Conservation (phyloP, 2,329 filamentous ascomycete species). For the Cordyceps farinosa region DNA sequence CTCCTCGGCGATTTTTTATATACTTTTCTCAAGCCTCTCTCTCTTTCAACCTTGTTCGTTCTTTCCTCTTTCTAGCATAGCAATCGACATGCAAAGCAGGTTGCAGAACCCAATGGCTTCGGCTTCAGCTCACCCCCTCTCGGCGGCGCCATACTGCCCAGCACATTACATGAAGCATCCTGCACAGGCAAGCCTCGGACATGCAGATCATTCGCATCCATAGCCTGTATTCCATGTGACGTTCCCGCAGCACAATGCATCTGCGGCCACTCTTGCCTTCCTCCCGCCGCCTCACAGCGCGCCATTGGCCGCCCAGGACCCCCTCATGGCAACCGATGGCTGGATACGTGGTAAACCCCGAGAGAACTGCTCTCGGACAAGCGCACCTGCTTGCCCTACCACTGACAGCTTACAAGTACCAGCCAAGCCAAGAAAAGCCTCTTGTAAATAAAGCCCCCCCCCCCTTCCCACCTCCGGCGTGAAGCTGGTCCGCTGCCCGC, state of each 20-base stretch:
- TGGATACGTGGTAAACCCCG: no score
- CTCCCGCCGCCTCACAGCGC: not conserved
- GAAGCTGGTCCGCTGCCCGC: not conserved
- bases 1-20: not conserved
- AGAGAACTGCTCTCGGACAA: not conserved
- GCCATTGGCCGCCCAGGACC: not conserved
- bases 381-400: not conserved
- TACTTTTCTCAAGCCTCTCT: not conserved
- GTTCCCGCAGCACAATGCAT: not conserved
- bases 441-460: no score
- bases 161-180: not conserved
- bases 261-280: not conserved
- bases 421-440: no score
- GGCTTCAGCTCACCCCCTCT: not conserved
- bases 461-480: no score
- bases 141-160: not conserved
- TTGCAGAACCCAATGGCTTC: not conserved
- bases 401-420: no score
- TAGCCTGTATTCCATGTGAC: not conserved
- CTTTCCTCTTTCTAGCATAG: not conserved
- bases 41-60: not conserved
- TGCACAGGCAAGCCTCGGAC: not conserved
- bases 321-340: no score
- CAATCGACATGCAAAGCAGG: not conserved
- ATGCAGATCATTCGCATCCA: slow-evolving; percentile 8